Evolutionary conservation across 225 moss, liverwort and hornwort genomes (phyloP).

Genomic region (Anthoceros angustus): DNA sequence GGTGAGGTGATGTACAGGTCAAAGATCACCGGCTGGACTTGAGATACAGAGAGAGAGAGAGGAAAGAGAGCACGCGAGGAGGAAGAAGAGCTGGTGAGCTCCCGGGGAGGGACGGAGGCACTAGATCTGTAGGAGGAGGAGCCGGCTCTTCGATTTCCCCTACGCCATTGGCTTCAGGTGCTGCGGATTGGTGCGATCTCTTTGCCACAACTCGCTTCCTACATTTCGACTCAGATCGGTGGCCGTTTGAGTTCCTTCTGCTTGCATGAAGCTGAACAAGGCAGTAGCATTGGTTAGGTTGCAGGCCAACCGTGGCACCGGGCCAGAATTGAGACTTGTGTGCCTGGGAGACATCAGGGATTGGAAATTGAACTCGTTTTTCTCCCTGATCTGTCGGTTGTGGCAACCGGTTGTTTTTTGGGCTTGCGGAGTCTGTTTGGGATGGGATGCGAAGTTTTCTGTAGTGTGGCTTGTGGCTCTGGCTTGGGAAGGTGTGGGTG

Average conservation of each 20-base stretch:
- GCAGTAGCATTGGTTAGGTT: not conserved
- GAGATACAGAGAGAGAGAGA: constrained; percentile 6
- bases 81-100: constrained; percentile 2
- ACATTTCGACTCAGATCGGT: not conserved
- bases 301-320: not conserved
- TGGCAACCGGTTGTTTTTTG: not conserved
- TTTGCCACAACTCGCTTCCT: not conserved
- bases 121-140: constrained; percentile 3
- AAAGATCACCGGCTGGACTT: constrained; percentile 1
- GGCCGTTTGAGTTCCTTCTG: not conserved
- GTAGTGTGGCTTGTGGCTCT: not conserved
- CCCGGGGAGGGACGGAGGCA: not conserved
- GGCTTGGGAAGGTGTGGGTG: not conserved
- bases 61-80: constrained; percentile 5
- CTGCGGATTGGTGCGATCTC: constrained; percentile 4
- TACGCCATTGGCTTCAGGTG: not conserved
- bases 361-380: not conserved
- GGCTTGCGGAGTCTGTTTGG: constrained; percentile 1
- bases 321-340: not conserved
- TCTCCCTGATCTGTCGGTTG: not conserved
- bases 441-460: not conserved
- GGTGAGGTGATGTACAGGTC: not conserved
- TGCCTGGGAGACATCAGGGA: not conserved
- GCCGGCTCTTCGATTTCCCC: constrained; percentile 3
- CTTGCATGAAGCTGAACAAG: not conserved